Conservation (phyloP, 2,329 filamentous ascomycete genomes). For the Madurella fahalii region DNA sequence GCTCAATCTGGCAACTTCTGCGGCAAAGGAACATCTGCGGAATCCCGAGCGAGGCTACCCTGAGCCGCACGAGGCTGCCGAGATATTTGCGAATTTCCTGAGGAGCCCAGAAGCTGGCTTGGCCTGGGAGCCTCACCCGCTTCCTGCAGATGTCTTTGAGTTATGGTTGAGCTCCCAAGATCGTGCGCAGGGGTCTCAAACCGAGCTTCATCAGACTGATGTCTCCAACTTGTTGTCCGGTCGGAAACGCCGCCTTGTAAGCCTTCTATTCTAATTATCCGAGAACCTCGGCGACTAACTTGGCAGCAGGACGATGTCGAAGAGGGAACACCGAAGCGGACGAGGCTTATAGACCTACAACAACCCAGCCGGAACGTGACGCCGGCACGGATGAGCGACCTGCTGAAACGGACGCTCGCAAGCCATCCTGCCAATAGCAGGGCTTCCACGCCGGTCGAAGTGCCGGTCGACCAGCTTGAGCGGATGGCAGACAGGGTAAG, state of each 20-base stretch:
- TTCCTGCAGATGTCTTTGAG: slow-evolving; percentile 49
- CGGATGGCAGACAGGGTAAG: slow-evolving; percentile 38
- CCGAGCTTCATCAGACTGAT: slow-evolving; percentile 14
- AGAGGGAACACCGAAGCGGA: slow-evolving; percentile 19
- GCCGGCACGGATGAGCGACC: slow-evolving; percentile 28
- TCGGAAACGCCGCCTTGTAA: slow-evolving; percentile 49
- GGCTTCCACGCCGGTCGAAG: slow-evolving; percentile 11
- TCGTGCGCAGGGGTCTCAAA: slow-evolving; percentile 27
- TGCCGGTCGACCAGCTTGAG: slow-evolving; percentile 34
- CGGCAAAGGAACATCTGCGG: slow-evolving; percentile 36
- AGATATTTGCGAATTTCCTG: slow-evolving; percentile 44
- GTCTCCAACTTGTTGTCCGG: slow-evolving; percentile 18
- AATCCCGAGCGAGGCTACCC: slow-evolving; percentile 37
- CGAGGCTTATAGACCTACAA: slow-evolving; percentile 15
- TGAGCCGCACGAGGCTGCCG: slow-evolving; percentile 46
- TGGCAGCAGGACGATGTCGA: slow-evolving; percentile 17
- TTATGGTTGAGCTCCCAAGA: slow-evolving; percentile 40
- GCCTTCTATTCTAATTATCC: slow-evolving; percentile 14
- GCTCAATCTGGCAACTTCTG: slow-evolving; percentile 35
- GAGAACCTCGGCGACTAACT: slow-evolving; percentile 17
- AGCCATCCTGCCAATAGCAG: slow-evolving; percentile 3
- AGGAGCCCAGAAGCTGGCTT: slow-evolving; percentile 38
- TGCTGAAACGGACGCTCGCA: slow-evolving; percentile 29
- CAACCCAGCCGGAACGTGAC: slow-evolving; percentile 9
- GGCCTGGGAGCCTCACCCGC: slow-evolving; percentile 43